These are phyloP conservation scores for Phallus indusiatus DNA, from an alignment of 768 basidiomycete genomes.

Conservation along the genomic window DNA sequence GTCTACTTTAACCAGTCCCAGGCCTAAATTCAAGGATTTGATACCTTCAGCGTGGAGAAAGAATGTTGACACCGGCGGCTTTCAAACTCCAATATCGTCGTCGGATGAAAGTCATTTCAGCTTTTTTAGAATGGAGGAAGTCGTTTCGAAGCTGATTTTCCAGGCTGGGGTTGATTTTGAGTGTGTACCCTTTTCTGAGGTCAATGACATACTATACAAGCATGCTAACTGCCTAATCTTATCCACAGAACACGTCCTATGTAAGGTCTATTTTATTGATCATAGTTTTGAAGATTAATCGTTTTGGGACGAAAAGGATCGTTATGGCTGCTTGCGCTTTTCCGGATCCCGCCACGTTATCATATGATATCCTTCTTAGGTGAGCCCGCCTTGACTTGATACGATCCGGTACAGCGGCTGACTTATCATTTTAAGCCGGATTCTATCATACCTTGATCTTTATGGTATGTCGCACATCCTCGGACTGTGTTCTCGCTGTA, in stretches of 20 bases:
- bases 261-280: slow-evolving; percentile 31
- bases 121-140: slow-evolving; percentile 45
- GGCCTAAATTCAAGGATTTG: slow-evolving; percentile 33
- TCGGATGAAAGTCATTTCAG: slow-evolving; percentile 17
- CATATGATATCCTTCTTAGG: slow-evolving; percentile 70
- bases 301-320: slow-evolving; percentile 43
- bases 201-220: background rate
- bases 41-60: slow-evolving; percentile 16
- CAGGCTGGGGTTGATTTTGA: slow-evolving; percentile 88
- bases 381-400: slow-evolving; percentile 27
- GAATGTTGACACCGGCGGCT: background rate
- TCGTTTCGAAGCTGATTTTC: slow-evolving; percentile 67
- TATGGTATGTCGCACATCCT: slow-evolving; percentile 44
- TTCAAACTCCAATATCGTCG: background rate
- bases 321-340: slow-evolving; percentile 75
- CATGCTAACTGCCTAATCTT: background rate
- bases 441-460: slow-evolving; percentile 69
- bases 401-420: background rate
- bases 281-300: slow-evolving; percentile 5
- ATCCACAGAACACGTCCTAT: slow-evolving; percentile 69
- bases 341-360: slow-evolving; percentile 67
- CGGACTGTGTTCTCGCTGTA: slow-evolving; percentile 2
- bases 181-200: slow-evolving; percentile 35
- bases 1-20: slow-evolving; percentile 31
- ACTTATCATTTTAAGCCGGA: slow-evolving; percentile 38